A percentile compares a stretch with the other conserved stretches of the same genome.
Evolutionary conservation across 148 eudicot species (phyloP).

Genomic region (Cornus controversa): DNA sequence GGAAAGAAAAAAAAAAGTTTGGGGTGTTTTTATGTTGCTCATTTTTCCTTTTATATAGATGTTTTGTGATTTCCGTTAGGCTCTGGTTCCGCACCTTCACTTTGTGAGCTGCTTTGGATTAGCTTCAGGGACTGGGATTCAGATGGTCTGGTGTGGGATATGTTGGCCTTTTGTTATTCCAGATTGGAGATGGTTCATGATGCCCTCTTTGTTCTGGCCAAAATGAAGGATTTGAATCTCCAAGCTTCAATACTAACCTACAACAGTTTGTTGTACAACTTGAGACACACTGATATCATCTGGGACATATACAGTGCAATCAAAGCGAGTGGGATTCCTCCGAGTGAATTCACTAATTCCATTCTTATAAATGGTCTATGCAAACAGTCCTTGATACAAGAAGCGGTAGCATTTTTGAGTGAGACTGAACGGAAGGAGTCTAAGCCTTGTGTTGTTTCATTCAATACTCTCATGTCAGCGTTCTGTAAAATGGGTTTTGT

Average conservation of each 20-base stretch:
- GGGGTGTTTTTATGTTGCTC: slow-evolving; percentile 16
- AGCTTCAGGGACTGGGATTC: slow-evolving; percentile 54
- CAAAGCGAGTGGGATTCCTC: slow-evolving; percentile 41
- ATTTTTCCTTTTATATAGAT: slow-evolving; percentile 31
- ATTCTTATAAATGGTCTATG: slow-evolving; percentile 73
- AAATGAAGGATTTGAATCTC: slow-evolving; percentile 67
- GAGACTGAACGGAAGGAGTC: slow-evolving; percentile 33
- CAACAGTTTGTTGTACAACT: slow-evolving; percentile 69
- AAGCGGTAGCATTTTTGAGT: slow-evolving; percentile 53
- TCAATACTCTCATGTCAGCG: slow-evolving; percentile 65
- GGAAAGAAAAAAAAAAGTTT: too few species aligned
- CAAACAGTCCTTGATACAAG: slow-evolving; percentile 59
- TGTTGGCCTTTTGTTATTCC: slow-evolving; percentile 73
- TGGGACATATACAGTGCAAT: slow-evolving; percentile 60
- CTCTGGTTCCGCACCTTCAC: slow-evolving; percentile 51
- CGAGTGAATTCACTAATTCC: slow-evolving; percentile 51
- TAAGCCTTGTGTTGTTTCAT: slow-evolving; percentile 41
- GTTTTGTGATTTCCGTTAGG: slow-evolving; percentile 51
- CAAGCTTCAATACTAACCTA: slow-evolving; percentile 66
- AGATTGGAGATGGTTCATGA: slow-evolving; percentile 62
- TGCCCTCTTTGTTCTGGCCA: slow-evolving; percentile 63
- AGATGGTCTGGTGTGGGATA: slow-evolving; percentile 66
- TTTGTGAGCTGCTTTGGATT: slow-evolving; percentile 56
- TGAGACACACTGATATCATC: slow-evolving; percentile 51
- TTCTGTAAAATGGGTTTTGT: slow-evolving; percentile 65